Base-by-base conservation (phyloP, 371 early-diverging fungal species). In the Apophysomyces sp. region DNA sequence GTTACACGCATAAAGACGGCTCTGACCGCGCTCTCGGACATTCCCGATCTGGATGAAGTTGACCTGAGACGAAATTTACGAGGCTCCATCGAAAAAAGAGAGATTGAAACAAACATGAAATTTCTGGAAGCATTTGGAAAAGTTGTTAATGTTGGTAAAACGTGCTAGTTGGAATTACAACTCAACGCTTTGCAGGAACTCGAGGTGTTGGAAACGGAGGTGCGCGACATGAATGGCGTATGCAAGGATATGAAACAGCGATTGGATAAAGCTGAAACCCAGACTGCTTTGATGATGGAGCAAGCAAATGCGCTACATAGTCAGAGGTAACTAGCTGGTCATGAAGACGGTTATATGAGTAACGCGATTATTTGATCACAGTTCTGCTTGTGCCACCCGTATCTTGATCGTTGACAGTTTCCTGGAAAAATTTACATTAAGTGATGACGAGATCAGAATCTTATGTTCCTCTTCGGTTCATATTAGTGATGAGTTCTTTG, bases 31-130 rank as follows among this genome's bases (percentile, higher is more conserved):
- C 75, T 93, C 24, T 87, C 91, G 0, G 86, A 85, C 53, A 87
- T 91, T 67, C 87, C 88, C 58, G 74, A 73, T 16, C 62, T 80
- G 29, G 86, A 89, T 75, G 80, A 86, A 16, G 61, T 76, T 21
- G 74, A 78, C 18, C 63, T 88, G 39, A 63, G 86, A 57, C 77
- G 86, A 29, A 85, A 85, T 68, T 76, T 93, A 29, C 77, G 87
- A 32, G 88, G 86, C 2, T 83, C 88, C n/a, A 81, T 92, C 59
- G 93, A 93, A 71, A 80, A 80, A 37, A 75, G 84, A 56, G 86
- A 83, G 39, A 83, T 88, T 29, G 77, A 78, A 52, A 78, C 78
- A 52, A 90, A 90, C 61, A 72, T 79, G 63, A 71, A 78, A 62
- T 86, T 93, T 61, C 59, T 91, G 52, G 63, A 67, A 13, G 84